phyloP scores from a whole-genome alignment of 495 filamentous ascomycete species.

The Immersiella caudata region DNA sequence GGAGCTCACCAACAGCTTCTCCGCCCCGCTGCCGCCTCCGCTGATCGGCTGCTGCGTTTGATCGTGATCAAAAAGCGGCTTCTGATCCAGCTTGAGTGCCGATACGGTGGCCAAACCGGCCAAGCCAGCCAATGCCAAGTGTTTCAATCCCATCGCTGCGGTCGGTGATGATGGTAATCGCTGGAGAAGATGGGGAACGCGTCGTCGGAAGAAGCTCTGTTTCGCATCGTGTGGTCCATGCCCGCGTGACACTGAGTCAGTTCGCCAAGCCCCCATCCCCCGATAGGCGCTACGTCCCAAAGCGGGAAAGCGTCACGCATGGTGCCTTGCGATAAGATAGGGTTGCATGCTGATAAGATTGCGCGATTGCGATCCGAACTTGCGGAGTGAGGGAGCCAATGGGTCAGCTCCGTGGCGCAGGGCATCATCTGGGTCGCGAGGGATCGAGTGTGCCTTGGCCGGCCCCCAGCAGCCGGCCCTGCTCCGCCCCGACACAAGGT shows the following conservation, averaged over 20 bases:
- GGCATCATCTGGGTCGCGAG: too few relatives aligned
- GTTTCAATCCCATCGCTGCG: slow-evolving; percentile 19
- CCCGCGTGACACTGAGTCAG: slow-evolving; percentile 1
- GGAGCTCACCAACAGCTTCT: slow-evolving; percentile 51
- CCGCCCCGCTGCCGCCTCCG: background rate
- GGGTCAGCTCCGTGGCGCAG: background rate
- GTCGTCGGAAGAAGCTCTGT: background rate
- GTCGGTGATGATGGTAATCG: background rate
- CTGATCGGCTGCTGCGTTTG: slow-evolving; percentile 2
- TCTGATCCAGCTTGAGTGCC: slow-evolving; percentile 8
- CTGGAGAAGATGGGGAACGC: background rate
- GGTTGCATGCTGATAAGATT: slow-evolving; percentile 5
- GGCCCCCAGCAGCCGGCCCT: background rate
- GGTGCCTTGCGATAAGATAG: slow-evolving; percentile 5
- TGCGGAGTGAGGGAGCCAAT: background rate
- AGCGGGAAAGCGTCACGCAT: background rate
- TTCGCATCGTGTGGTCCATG: background rate
- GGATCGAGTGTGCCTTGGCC: background rate
- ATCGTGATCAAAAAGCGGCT: slow-evolving; percentile 8
- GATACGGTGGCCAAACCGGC: slow-evolving; percentile 15
- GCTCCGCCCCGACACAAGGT: slow-evolving; percentile 8
- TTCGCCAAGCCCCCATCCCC: background rate
- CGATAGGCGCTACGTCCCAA: background rate
- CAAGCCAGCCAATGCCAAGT: slow-evolving; percentile 15
- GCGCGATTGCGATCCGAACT: background rate